A percentile compares a stretch with the other conserved stretches of the same genome.
phyloP scores from a whole-genome alignment of 108 stramenopile genomes.

The Cafeteria roenbergensis region DNA sequence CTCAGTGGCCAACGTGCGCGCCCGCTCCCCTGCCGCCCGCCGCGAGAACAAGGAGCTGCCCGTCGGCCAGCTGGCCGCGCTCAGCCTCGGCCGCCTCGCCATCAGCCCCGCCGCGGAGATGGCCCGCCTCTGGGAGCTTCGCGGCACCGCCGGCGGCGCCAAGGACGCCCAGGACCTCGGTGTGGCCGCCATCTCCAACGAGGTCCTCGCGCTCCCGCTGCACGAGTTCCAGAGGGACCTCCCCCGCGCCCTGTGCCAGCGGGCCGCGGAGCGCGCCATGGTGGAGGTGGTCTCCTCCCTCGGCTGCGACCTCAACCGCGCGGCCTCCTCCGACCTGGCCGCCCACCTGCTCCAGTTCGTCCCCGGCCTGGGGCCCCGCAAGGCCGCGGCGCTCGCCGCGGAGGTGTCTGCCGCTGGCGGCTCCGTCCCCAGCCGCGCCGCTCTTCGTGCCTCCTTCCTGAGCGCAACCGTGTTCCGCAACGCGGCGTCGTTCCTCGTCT shows the following conservation, averaged over 20 bases:
- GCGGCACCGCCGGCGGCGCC: not conserved
- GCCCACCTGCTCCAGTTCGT: slow-evolving; percentile 65
- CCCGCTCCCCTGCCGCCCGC: no score
- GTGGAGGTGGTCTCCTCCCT: slow-evolving; percentile 62
- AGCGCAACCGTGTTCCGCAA: slow-evolving; percentile 75
- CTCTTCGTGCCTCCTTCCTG: slow-evolving; percentile 31
- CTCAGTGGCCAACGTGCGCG: no score
- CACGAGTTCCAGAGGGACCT: slow-evolving; percentile 69
- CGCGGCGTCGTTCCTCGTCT: slow-evolving; percentile 65
- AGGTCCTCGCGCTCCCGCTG: slow-evolving; percentile 71
- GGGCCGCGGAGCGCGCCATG: slow-evolving; percentile 63
- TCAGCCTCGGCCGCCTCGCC: no score
- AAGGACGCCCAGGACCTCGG: not conserved
- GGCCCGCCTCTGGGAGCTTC: not conserved
- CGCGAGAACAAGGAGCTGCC: no score
- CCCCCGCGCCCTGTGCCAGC: slow-evolving; percentile 56
- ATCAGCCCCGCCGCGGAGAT: not conserved
- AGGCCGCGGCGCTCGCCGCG: slow-evolving; percentile 37
- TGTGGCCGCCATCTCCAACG: slow-evolving; percentile 33
- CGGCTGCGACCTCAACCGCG: slow-evolving; percentile 72
- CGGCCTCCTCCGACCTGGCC: slow-evolving; percentile 56
- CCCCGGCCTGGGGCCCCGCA: slow-evolving; percentile 80
- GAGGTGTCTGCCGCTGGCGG: no score
- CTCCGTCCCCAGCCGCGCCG: not conserved
- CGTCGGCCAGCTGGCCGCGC: no score